These are phyloP conservation scores for Hymenoscyphus occultus DNA, from an alignment of 2,329 filamentous ascomycete species.

Conservation along the genomic window DNA sequence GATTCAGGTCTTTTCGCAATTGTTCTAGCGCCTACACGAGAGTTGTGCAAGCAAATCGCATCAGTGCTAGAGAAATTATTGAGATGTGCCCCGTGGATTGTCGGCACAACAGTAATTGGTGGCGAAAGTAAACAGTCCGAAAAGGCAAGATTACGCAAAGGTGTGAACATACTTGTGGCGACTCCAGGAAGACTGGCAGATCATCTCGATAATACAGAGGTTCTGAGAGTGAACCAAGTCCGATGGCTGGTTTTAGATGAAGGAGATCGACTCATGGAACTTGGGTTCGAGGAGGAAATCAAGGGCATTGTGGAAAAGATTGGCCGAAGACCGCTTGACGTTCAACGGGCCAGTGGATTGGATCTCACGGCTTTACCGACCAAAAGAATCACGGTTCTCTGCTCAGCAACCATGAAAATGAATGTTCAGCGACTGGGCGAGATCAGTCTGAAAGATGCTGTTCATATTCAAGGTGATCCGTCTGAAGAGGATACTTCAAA, in stretches of 20 bases:
- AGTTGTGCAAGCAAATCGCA: constrained; percentile 91
- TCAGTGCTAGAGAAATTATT: constrained; percentile 81
- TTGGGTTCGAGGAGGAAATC: constrained; percentile 94
- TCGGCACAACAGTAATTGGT: constrained; percentile 77
- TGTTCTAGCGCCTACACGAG: constrained; percentile 88
- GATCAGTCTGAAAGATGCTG: constrained; percentile 89
- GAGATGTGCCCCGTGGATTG: constrained; percentile 89
- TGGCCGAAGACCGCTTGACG: constrained; percentile 59
- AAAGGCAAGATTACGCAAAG: constrained; percentile 90
- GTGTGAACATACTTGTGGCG: constrained; percentile 91
- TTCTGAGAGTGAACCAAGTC: constrained; percentile 81
- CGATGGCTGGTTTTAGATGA: constrained; percentile 94
- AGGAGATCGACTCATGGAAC: constrained; percentile 96
- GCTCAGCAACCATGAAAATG: constrained; percentile 97
- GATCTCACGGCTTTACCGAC: constrained; percentile 63
- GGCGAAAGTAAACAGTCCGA: constrained; percentile 74
- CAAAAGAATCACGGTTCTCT: constrained; percentile 81
- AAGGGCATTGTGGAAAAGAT: constrained; percentile 81
- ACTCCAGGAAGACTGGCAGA: constrained; percentile 89
- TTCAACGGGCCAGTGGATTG: constrained; percentile 57
- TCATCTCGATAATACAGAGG: constrained; percentile 89
- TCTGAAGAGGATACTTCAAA: constrained; percentile 49
- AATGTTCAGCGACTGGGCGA: constrained; percentile 91
- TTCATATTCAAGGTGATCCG: constrained; percentile 73
- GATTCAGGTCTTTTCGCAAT: constrained; percentile 91